Evolutionary conservation across 768 basidiomycete genomes (phyloP), one percentile per base, ranked within the genome.

Genomic region (Nevesoporus exiguus): DNA sequence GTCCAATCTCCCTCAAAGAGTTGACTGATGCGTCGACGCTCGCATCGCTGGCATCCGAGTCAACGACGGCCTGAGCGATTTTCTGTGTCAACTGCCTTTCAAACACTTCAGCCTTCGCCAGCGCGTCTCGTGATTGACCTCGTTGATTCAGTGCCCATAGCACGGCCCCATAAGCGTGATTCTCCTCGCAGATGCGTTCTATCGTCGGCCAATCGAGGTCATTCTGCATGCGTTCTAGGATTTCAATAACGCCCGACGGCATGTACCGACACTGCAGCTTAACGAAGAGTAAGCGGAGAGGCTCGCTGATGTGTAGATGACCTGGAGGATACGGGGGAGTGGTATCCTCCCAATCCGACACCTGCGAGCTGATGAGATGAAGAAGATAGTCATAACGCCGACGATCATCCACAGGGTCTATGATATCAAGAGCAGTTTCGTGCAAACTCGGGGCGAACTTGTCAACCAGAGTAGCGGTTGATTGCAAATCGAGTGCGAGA

Each of bases 321-420:
- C 78, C 74, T 0, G 60, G 60, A 8, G 62, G 54, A 49, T 62
- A 54, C 13, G 59, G 65, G 11, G 57, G 59, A 36, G 65, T 60
- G 13, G 53, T 45, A 5, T 59, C 54, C 29, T 79, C 77, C 29
- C 72, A 73, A 7, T 83, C 78, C 17, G 78, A 75, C 2, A 64
- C 57, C 42, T 68, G 68, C 17, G 73, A 73, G 17, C 84, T 79
- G 15, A 96, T 74, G 7, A 99, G 77, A 60, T 78, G 80, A 13
- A 80, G 80, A 7, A 98, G 81, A 70, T 99, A 99, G 8, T 80
- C 73, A 58, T 89, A 88, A 52, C 85, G 85, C 45, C 79, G 76
- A 41, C 73, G 75, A 36, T 83, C 79, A 7, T 71, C 73, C 19
- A 72, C 63, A 0, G 75, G 65, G 13, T 69, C 72, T 25, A 95